phyloP scores from a whole-genome alignment of 495 filamentous ascomycete genomes.

The Penicillium verhagenii region DNA sequence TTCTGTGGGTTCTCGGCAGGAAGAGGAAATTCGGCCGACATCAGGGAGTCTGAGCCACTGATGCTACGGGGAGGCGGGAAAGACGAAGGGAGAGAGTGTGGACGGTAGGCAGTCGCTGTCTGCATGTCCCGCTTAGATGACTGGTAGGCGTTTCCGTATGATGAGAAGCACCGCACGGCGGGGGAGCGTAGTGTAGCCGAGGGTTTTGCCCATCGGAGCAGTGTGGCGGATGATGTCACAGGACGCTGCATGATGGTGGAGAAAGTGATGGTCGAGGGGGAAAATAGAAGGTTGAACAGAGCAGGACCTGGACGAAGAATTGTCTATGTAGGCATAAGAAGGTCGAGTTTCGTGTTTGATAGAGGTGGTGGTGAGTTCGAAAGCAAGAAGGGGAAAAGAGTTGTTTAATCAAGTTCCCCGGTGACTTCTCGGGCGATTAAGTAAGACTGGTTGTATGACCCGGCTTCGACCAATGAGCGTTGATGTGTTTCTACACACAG shows the following conservation, averaged over 20 bases:
- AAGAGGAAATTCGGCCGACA: slow-evolving; percentile 51
- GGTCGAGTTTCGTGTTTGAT: slow-evolving; percentile 5
- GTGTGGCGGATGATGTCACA: slow-evolving; percentile 56
- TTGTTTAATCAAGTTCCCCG: slow-evolving; percentile 16
- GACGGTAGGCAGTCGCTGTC: slow-evolving; percentile 74
- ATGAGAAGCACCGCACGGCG: slow-evolving; percentile 65
- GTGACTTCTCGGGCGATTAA: slow-evolving; percentile 19
- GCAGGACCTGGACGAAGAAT: slow-evolving; percentile 3
- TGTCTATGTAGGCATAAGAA: slow-evolving; percentile 18
- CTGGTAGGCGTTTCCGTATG: slow-evolving; percentile 50
- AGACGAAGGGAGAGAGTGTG: slow-evolving; percentile 63
- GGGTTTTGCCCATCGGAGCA: slow-evolving; percentile 50
- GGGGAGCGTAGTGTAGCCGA: slow-evolving; percentile 47
- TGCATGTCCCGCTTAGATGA: slow-evolving; percentile 66
- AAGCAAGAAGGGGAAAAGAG: slow-evolving; percentile 2
- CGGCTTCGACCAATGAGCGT: slow-evolving; percentile 40
- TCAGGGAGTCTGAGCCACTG: slow-evolving; percentile 63
- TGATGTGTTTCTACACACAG: slow-evolving; percentile 40
- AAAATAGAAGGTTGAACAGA: slow-evolving; percentile 15
- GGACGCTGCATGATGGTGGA: slow-evolving; percentile 35
- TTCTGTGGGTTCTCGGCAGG: slow-evolving; percentile 22
- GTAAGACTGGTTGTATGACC: slow-evolving; percentile 27
- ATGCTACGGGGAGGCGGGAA: slow-evolving; percentile 67
- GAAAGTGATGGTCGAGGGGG: slow-evolving; percentile 36
- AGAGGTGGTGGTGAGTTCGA: neutral